phyloP scores from a whole-genome alignment of 2,329 filamentous ascomycete species.

The Claviceps sorghi region DNA sequence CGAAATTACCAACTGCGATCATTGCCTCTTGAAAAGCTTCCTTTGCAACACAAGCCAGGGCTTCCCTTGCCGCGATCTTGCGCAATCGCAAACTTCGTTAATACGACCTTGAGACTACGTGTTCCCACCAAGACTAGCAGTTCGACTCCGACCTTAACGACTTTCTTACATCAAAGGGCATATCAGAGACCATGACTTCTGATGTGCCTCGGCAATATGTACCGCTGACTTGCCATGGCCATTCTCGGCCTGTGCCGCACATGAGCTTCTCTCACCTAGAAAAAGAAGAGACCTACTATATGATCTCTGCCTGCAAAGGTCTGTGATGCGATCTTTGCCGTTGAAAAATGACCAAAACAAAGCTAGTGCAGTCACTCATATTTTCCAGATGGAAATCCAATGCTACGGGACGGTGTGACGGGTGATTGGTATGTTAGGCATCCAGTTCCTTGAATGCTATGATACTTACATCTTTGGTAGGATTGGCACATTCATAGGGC shows the following conservation, averaged over 20 bases:
- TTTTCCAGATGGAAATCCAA: slow-evolving; percentile 76
- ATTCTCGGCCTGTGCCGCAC: slow-evolving; percentile 84
- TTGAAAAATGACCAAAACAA: background rate
- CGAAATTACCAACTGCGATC: background rate
- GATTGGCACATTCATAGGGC: slow-evolving; percentile 95
- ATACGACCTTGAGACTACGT: background rate
- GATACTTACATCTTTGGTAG: slow-evolving; percentile 31
- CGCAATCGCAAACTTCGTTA: background rate
- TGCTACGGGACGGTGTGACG: slow-evolving; percentile 91
- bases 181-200: slow-evolving; percentile 16
- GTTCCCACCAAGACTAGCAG: background rate
- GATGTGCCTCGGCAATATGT: slow-evolving; percentile 47
- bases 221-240: slow-evolving; percentile 84
- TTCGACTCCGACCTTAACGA: background rate
- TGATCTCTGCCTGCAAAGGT: slow-evolving; percentile 91
- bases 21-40: background rate
- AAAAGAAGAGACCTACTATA: slow-evolving; percentile 73
- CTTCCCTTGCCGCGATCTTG: background rate
- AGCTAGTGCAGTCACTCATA: slow-evolving; percentile 9
- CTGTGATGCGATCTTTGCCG: slow-evolving; percentile 8
- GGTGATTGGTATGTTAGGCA: slow-evolving; percentile 60
- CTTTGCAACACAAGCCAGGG: background rate
- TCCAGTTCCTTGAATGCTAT: background rate
- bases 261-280: slow-evolving; percentile 76
- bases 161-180: background rate